Conservation (phyloP, 148 eudicot species). For the Heliosperma pusillum region DNA sequence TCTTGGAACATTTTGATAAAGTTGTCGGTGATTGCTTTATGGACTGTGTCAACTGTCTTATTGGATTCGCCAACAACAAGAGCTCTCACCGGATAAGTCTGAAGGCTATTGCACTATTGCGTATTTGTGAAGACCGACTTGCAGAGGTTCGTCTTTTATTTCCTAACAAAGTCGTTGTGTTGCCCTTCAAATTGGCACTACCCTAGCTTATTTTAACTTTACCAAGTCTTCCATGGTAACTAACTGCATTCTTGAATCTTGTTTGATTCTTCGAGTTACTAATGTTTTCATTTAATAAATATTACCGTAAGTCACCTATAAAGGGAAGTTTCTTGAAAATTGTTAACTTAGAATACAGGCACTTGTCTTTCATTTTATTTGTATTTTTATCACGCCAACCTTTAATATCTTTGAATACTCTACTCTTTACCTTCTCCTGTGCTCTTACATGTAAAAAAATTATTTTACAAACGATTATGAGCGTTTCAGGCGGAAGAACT, state of each 20-base stretch:
- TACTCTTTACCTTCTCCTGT: too few species aligned
- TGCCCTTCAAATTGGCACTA: neutral
- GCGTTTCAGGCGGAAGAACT: too few species aligned
- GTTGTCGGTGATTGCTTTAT: constrained; percentile 98
- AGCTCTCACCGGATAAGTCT: constrained; percentile 91
- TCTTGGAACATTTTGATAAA: constrained; percentile 98
- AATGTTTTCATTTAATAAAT: too few species aligned
- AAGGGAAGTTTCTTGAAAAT: neutral
- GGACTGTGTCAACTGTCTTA: constrained; percentile 98
- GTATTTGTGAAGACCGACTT: constrained; percentile 98
- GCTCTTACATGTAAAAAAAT: too few species aligned
- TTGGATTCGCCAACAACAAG: constrained; percentile 97
- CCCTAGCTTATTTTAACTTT: neutral
- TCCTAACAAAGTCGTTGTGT: neutral
- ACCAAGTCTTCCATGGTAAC: neutral
- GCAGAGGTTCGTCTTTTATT: constrained; percentile 69
- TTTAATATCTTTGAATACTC: neutral
- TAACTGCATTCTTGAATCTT: neutral
- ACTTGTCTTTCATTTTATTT: neutral
- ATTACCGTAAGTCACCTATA: neutral
- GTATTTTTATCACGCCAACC: neutral
- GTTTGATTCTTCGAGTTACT: neutral
- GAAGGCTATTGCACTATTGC: constrained; percentile 95
- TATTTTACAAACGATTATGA: too few species aligned
- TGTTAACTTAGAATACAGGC: neutral